phyloP scores from a whole-genome alignment of 2,329 filamentous ascomycete species.

The Dryadomyces quercivorus region DNA sequence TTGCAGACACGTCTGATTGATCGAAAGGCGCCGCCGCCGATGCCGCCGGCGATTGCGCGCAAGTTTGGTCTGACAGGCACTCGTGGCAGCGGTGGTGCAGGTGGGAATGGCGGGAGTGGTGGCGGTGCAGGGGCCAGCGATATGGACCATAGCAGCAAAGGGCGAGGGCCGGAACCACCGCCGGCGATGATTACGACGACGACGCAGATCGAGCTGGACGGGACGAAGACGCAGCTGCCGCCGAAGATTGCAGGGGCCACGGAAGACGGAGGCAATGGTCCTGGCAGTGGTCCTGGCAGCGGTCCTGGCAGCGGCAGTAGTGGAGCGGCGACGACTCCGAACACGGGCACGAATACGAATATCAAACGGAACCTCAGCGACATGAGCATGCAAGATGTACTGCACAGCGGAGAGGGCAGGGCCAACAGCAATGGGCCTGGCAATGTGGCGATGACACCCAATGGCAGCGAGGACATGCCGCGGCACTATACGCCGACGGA shows the following conservation, averaged over 20 bases:
- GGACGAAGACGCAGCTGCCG: too few species aligned
- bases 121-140: background rate
- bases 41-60: background rate
- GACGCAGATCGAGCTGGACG: too few species aligned
- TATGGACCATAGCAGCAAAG: background rate
- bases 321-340: too few species aligned
- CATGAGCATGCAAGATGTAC: background rate
- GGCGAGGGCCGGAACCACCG: background rate
- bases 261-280: background rate
- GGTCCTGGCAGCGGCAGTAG: too few species aligned
- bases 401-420: conserved; percentile 2
- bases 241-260: background rate
- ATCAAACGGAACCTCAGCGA: background rate
- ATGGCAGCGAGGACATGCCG: background rate
- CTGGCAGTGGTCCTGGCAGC: too few species aligned
- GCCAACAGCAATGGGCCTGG: too few species aligned
- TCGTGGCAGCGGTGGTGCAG: too few species aligned
- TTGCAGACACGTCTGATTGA: conserved; percentile 22
- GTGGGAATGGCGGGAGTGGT: too few species aligned
- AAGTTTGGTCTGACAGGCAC: too few species aligned
- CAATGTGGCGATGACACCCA: background rate
- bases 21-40: background rate
- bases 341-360: too few species aligned
- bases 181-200: conserved; percentile 10
- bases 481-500: background rate